phyloP scores from a whole-genome alignment of 169 alveolate species.

The Perkinsus olseni region DNA sequence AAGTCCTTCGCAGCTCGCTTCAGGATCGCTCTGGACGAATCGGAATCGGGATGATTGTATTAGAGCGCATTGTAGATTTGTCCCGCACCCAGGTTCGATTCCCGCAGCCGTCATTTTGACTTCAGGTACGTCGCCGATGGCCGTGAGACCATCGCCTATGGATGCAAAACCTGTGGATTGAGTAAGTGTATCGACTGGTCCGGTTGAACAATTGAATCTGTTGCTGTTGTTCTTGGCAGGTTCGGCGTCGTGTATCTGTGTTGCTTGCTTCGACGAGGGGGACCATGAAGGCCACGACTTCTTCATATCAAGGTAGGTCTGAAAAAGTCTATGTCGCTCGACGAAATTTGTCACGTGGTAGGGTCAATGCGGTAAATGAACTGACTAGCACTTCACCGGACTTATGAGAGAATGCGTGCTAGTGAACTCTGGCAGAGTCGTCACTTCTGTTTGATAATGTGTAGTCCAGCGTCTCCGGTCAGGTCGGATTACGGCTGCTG shows the following conservation, averaged over 20 bases:
- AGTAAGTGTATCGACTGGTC: neutral
- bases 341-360: no score
- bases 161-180: neutral
- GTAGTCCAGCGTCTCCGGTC: neutral
- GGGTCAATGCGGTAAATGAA: no score
- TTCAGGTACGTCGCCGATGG: neutral
- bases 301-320: neutral
- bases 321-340: no score
- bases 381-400: no score
- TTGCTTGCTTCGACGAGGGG: neutral
- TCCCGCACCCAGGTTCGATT: no score
- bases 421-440: neutral
- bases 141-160: neutral
- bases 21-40: no score
- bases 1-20: no score
- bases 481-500: neutral
- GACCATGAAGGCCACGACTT: neutral
- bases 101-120: no score
- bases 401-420: no score
- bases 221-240: neutral
- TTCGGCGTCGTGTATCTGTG: neutral
- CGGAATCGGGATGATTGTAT: no score
- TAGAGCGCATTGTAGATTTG: no score
- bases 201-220: neutral
- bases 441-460: neutral